A percentile compares a stretch with the other conserved stretches of the same genome.
These are phyloP conservation scores for Liriodendron chinense DNA, from an alignment of 164 flowering plant species.

Conservation along the genomic window DNA sequence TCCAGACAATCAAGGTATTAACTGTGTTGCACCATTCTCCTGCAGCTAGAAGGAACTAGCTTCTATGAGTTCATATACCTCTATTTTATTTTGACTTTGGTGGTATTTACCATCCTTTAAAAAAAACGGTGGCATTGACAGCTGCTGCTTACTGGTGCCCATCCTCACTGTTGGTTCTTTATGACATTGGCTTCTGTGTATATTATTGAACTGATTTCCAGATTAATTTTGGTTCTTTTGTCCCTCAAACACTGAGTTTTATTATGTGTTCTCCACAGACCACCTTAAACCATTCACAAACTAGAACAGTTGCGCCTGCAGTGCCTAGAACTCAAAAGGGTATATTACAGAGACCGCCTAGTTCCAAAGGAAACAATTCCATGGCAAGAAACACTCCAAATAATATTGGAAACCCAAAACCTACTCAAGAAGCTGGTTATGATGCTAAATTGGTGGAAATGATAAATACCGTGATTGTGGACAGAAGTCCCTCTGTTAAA, in stretches of 20 bases:
- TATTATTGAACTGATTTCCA: not conserved
- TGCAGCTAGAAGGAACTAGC: no score
- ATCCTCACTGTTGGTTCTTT: not conserved
- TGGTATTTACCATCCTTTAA: no score
- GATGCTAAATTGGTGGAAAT: slow-evolving; percentile 85
- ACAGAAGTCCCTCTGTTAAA: slow-evolving; percentile 92
- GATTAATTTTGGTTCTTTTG: slow-evolving; percentile 2
- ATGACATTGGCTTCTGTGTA: not conserved
- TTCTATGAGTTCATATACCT: no score
- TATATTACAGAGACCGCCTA: slow-evolving; percentile 24
- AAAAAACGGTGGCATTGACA: no score
- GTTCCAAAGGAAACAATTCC: slow-evolving; percentile 21
- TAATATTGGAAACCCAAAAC: slow-evolving; percentile 34
- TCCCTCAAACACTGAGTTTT: not conserved
- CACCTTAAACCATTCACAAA: slow-evolving; percentile 27
- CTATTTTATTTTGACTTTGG: no score
- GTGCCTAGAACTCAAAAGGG: slow-evolving; percentile 30
- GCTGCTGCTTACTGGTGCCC: no score
- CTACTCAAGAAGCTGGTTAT: slow-evolving; percentile 44
- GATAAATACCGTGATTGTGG: slow-evolving; percentile 85
- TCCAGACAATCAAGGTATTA: no score
- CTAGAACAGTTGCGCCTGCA: slow-evolving; percentile 31
- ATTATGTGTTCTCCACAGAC: slow-evolving; percentile 33
- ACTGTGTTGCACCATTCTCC: no score
- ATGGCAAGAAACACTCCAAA: slow-evolving; percentile 29